Evolutionary conservation across 2,329 filamentous ascomycete genomes (phyloP), one percentile per base, ranked within the genome.

Genomic region (Fusarium oxysporum): DNA sequence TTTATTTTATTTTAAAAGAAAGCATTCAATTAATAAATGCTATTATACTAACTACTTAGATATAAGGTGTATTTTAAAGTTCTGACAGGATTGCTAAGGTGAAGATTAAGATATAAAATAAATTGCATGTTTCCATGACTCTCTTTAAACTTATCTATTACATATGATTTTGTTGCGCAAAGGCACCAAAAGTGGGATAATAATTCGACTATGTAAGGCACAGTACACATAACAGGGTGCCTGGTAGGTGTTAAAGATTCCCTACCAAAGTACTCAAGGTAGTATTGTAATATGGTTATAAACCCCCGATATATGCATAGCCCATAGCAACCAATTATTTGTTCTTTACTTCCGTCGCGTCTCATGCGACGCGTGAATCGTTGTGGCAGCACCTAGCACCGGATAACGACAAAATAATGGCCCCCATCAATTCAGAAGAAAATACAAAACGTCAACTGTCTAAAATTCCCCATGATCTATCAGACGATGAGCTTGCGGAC

Each of bases 401-500:
- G 65, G 66, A 63, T 65, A 40, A 73, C 67, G 54, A 50, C 32
- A 50, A 44, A 35, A 62, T 43, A 62, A 81, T 81, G 79, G 68
- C 77, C 5, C 76, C 76, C 33, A 76, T 68, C 56, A 68, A 53
- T 44, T 57, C 66, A 65, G 55, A 62, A 35, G 71, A 57, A 51
- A 76, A 65, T 41, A 62, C 37, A 25, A 62, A 69, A 73, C 76
- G 65, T 55, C 78, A 62, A 21, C 65, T 65, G 23, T 21, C 58
- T 11, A 53, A 44, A 32, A 33, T 30, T 9, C 2, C 60, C 12
- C 51, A 58, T 30, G 86, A 96, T 69, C 92, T 97, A 80, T 97
- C 94, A 1, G 95, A 97, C 80, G 95, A 97, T 81, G 96, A 97
- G 81, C 88, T 97, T 30, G 92, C 91, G 33, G 85, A 88, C 40